phyloP scores from a whole-genome alignment of 257 asterid genomes.

The Coffea canephora region DNA sequence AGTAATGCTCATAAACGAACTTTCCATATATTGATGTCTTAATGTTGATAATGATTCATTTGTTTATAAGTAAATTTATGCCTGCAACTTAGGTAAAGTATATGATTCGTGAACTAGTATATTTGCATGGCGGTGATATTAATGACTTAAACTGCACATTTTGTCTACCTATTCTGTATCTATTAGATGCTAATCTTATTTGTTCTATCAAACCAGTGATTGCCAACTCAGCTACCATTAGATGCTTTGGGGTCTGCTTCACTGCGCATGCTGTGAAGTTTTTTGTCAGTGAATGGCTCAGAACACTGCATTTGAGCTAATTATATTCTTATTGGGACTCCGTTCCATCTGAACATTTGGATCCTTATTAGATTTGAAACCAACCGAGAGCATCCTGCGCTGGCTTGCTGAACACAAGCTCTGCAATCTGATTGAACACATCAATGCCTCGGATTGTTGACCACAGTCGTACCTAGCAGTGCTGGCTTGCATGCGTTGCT shows the following conservation, averaged over 20 bases:
- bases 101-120: not conserved
- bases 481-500: too few relatives aligned
- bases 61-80: not conserved
- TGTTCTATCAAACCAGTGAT: not conserved
- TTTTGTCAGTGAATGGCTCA: conserved; percentile 6
- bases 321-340: too few relatives aligned
- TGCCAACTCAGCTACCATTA: conserved; percentile 27
- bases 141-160: not conserved
- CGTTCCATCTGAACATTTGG: too few relatives aligned
- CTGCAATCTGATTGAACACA: too few relatives aligned
- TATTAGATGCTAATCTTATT: not conserved
- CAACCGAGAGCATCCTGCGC: too few relatives aligned
- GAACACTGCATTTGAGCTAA: too few relatives aligned
- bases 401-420: too few relatives aligned
- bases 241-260: conserved; percentile 57
- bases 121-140: not conserved
- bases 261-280: conserved; percentile 56
- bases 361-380: too few relatives aligned
- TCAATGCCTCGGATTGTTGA: too few relatives aligned
- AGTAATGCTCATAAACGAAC: too few relatives aligned
- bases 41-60: too few relatives aligned
- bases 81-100: not conserved
- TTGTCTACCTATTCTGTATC: not conserved
- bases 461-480: too few relatives aligned
- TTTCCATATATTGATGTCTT: not conserved